phyloP scores from a whole-genome alignment of 345 rosid genomes.

The Schrenkiella parvula region DNA sequence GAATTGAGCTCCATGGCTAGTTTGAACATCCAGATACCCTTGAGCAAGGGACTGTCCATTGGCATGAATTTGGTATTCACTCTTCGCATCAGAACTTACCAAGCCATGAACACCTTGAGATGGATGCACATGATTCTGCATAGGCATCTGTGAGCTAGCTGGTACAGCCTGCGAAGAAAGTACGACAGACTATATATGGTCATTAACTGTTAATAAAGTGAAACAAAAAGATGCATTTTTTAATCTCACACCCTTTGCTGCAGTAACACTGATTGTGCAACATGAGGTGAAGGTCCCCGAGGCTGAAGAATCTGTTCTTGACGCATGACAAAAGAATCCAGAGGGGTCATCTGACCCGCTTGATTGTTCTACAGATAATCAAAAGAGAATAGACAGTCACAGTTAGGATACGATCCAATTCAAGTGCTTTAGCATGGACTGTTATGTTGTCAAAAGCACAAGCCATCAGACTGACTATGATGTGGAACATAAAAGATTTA shows the following conservation, averaged over 20 bases:
- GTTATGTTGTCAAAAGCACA: not conserved
- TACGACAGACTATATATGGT: not conserved
- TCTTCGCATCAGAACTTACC: constrained; percentile 48
- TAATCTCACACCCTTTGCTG: constrained; percentile 57
- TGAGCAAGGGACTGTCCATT: constrained; percentile 55
- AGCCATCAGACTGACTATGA: not conserved
- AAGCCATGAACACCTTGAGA: constrained; percentile 52
- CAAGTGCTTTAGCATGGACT: not conserved
- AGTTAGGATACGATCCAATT: not conserved
- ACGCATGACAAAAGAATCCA: constrained; percentile 75
- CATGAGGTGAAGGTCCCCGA: constrained; percentile 56
- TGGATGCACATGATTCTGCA: constrained; percentile 46
- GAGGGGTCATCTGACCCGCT: constrained; percentile 68
- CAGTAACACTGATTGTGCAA: constrained; percentile 46
- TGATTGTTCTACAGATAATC: constrained; percentile 44
- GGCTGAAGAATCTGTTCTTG: constrained; percentile 68
- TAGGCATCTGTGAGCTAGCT: constrained; percentile 47
- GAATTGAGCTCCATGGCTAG: constrained; percentile 43
- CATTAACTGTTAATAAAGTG: not conserved
- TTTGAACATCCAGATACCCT: constrained; percentile 50
- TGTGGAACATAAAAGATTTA: not conserved
- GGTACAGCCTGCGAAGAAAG: constrained; percentile 43
- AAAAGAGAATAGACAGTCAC: not conserved
- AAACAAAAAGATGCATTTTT: not conserved
- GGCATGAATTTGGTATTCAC: constrained; percentile 48